Evolutionary conservation across 2,329 filamentous ascomycete genomes (phyloP), one percentile per base, ranked within the genome.

Genomic region (Cladophialophora psammophila): DNA sequence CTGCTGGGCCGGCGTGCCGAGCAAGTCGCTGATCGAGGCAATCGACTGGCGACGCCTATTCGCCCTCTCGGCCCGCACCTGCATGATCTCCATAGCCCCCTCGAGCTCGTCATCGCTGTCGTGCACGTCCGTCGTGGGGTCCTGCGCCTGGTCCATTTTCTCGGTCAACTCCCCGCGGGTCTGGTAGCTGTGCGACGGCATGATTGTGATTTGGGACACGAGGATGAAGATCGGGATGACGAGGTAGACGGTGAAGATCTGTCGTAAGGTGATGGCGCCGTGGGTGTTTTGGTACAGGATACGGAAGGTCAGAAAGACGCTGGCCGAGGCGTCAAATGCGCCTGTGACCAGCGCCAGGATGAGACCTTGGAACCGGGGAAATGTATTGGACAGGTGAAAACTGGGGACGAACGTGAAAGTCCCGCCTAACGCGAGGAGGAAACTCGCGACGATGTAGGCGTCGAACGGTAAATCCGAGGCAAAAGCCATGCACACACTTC

Each of bases 381-480:
- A 94, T 0, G 91, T 89, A 77, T 94, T 94, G 48, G 90, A 91
- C 53, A 94, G 87, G 78, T 94, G 91, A 78, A 94, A 94, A 2
- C 90, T 91, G 6, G 91, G 89, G 52, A 94, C 91, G 76, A 93
- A 94, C 60, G 91, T 88, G 72, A 92, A 94, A 0, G 91, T 91
- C 0, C 91, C 92, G 32, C 91, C 91, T 1, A 94, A 84, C 1
- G 91, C 90, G 10, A 94, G 84, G 67, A 92, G 87, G 57, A 93
- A 84, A 76, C 93, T 93, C 20, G 90, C 91, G 7, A 86, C 80
- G n/a, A 93, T 85, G 74, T 90, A 89, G 13, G 87, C 91, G 77
- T 96, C 92, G 70, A 94, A 89, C 0, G 87, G 85, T 4, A 90
- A 71, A 6, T 84, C 79, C 70, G 83, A 80, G 36, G 90, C 88